Conservation (phyloP, 306 rosid genomes). For the Boehmeria nivea region DNA sequence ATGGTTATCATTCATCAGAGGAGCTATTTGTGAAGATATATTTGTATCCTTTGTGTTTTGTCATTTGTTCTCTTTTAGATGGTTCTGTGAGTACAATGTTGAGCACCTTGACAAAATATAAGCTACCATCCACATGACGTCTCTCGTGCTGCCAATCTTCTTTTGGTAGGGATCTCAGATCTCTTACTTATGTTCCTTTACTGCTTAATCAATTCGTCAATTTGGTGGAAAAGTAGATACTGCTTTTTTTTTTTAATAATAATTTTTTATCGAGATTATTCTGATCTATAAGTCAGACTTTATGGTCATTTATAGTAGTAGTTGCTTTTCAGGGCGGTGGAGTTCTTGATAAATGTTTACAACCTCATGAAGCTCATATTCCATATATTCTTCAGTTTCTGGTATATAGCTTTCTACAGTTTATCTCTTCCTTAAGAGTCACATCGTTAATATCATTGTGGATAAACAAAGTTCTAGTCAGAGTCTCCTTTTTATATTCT, state of each 20-base stretch:
- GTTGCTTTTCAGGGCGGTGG: slow-evolving; percentile 64
- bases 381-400: slow-evolving; percentile 57
- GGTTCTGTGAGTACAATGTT: slow-evolving; percentile 4
- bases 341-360: slow-evolving; percentile 61
- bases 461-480: neutral
- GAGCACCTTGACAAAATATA: slow-evolving; percentile 51
- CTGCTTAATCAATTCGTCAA: slow-evolving; percentile 2
- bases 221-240: too few species aligned
- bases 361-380: slow-evolving; percentile 92
- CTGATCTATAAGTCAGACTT: neutral
- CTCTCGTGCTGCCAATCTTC: slow-evolving; percentile 83
- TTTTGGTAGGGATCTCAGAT: slow-evolving; percentile 52
- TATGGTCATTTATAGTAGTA: slow-evolving; percentile 4
- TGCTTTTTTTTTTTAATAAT: too few species aligned
- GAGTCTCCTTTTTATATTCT: neutral
- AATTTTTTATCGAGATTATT: too few species aligned
- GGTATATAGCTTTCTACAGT: slow-evolving; percentile 15
- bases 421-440: neutral
- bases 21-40: slow-evolving; percentile 85
- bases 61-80: slow-evolving; percentile 1
- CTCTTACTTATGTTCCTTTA: slow-evolving; percentile 7
- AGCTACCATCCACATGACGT: slow-evolving; percentile 92
- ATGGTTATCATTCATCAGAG: slow-evolving; percentile 82
- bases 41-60: slow-evolving; percentile 62
- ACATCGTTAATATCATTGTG: neutral